phyloP scores from a whole-genome alignment of 805 yeast genomes.

The Zygoascus tannicola region DNA sequence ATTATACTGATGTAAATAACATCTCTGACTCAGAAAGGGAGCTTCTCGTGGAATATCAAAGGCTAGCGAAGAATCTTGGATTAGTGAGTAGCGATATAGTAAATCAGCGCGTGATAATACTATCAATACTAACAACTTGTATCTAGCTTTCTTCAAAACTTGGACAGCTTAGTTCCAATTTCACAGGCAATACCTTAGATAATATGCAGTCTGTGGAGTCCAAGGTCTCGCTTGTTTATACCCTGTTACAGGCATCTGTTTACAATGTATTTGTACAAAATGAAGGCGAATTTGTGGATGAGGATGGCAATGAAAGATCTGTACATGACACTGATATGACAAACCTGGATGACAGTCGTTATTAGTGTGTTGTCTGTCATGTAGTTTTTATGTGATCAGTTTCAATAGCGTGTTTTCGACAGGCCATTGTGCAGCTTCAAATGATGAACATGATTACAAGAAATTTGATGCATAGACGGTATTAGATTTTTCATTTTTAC shows the following conservation, averaged over 20 bases:
- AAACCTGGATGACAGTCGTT: conserved; percentile 5
- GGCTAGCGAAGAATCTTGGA: conserved; percentile 28
- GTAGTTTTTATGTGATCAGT: not conserved
- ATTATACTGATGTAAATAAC: conserved; percentile 8
- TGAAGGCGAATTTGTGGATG: conserved; percentile 26
- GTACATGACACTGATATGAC: conserved; percentile 4
- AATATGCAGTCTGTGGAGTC: conserved; percentile 52
- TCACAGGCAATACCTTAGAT: conserved; percentile 33
- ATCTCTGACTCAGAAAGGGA: conserved; percentile 25
- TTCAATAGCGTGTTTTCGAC: no score
- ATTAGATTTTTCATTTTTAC: no score
- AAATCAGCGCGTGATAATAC: no score
- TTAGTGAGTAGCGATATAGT: conserved; percentile 15
- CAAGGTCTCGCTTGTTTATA: conserved; percentile 54
- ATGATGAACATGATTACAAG: no score
- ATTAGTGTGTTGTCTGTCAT: conserved; percentile 2
- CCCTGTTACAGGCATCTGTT: conserved; percentile 61
- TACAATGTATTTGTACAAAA: conserved; percentile 52
- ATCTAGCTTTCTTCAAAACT: conserved; percentile 15
- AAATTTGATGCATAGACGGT: no score
- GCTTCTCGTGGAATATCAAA: conserved; percentile 34
- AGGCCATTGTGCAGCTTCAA: no score
- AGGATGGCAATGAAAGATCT: conserved; percentile 12
- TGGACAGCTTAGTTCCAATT: conserved; percentile 10
- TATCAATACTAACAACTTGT: no score